Evolutionary conservation across 208 protist species (phyloP), one percentile per base, ranked within the genome.

Genomic region (Plasmodiophora brassicae): DNA sequence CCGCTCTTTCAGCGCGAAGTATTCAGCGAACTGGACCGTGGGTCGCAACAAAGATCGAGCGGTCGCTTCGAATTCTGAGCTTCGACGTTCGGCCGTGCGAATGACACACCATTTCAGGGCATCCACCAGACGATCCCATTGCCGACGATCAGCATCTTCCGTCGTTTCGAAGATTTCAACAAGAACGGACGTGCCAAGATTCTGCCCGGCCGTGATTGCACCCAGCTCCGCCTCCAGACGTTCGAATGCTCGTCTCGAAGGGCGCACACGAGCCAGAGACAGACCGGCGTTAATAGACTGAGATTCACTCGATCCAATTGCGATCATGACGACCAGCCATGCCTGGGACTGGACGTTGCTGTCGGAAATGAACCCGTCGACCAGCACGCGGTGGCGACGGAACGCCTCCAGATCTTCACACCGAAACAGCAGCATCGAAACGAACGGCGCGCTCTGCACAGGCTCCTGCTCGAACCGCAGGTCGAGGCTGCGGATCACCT

Each of bases 51-150:
- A 5, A 36, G 65, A 5, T 78, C 65, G 65, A 38, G 41, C 32
- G 20, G 10, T 5, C 32, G 5, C 20, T 78, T 78, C 65, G 41
- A 78, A 78, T 78, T 78, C 65, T 44, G n/a, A n/a, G n/a, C 65
- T 78, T n/a, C 65, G 65, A 44, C n/a, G 32, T 32, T 78, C 65
- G 41, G 14, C 5, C 5, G 65, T 78, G 20, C 41, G 32, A 38
- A 78, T 32, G n/a, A 78, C n/a, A 78, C 65, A 78, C 65, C 65
- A 78, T 78, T 78, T 78, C 20, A 78, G 20, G 10, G 65, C 65
- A 78, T 5, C 41, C 5, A 32, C n/a, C 14, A 78, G n/a, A 8
- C n/a, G 5, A 32, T 78, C 65, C 20, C 32, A 38, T 32, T 78
- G 65, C 5, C 10, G 20, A 14, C 14, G 5, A 78, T 78, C 65